Conservation (phyloP, 1,284 basidiomycete genomes). For the Ganoderma multipileum region DNA sequence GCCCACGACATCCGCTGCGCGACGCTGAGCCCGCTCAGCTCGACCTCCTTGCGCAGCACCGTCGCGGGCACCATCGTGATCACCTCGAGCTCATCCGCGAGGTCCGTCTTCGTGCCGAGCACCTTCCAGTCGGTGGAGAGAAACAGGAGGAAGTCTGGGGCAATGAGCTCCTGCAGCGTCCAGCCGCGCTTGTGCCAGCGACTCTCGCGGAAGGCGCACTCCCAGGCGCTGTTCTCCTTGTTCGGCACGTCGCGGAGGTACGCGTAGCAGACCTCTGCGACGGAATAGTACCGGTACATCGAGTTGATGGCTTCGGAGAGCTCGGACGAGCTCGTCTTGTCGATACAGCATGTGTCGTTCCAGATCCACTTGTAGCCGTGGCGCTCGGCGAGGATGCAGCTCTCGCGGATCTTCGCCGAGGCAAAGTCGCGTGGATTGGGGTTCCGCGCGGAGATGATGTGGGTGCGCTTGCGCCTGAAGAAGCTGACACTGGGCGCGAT, state of each 20-base stretch:
- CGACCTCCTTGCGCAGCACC: conserved; percentile 12
- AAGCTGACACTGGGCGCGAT: not conserved
- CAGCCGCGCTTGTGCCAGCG: conserved; percentile 20
- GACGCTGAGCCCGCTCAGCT: conserved; percentile 18
- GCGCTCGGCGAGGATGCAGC: conserved; percentile 10
- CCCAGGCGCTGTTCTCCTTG: not conserved
- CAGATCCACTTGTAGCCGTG: conserved; percentile 13
- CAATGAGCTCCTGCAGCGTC: conserved; percentile 23
- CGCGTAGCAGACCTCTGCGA: conserved; percentile 6
- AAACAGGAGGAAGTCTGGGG: conserved; percentile 17
- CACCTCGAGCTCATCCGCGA: conserved; percentile 10
- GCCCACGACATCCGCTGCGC: conserved; percentile 27
- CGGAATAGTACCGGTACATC: conserved; percentile 16
- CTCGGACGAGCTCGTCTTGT: conserved; percentile 18
- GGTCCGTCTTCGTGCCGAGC: conserved; percentile 13
- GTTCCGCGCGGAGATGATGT: not conserved
- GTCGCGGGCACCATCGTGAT: conserved; percentile 11
- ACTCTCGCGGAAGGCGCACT: conserved; percentile 9
- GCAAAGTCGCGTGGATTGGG: conserved; percentile 1
- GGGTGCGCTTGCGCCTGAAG: conserved; percentile 6
- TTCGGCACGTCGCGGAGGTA: conserved; percentile 15
- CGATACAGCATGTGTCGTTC: conserved; percentile 18
- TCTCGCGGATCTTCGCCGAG: conserved; percentile 6
- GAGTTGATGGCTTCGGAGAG: conserved; percentile 21
- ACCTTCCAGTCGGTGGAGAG: conserved; percentile 15